Percentiles rank a stretch among this genome's conserved stretches.
Evolutionary conservation across 1,139 yeast species (phyloP).

Genomic region (Sporopachydermia cereana): DNA sequence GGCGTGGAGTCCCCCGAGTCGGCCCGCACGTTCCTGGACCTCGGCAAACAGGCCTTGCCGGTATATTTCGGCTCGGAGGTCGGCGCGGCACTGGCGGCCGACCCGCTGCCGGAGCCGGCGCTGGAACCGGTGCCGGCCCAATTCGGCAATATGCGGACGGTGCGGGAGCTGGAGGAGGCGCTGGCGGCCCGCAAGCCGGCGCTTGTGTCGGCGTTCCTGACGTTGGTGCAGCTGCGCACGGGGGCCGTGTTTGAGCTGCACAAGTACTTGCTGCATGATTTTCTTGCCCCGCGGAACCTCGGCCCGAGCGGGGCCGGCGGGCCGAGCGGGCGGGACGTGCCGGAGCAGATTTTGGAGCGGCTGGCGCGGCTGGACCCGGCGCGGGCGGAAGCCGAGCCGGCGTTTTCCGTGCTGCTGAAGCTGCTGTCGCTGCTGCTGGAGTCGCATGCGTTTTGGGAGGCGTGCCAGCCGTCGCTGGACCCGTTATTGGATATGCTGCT

Average conservation of each 20-base stretch:
- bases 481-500: slow-evolving; percentile 24
- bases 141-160: not conserved
- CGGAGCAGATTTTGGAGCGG: not conserved
- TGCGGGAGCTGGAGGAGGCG: not conserved
- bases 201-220: not conserved
- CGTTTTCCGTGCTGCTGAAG: slow-evolving; percentile 10
- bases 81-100: not conserved
- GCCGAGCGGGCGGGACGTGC: not conserved
- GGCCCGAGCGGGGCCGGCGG: not conserved
- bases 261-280: not conserved
- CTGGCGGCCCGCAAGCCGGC: not conserved
- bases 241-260: slow-evolving; percentile 4
- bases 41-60: not conserved
- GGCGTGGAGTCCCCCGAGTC: not conserved
- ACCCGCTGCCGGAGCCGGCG: not conserved
- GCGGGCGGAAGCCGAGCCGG: slow-evolving; percentile 10
- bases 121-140: not conserved
- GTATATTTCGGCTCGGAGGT: not conserved
- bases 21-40: not conserved
- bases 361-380: not conserved
- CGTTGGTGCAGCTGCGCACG: not conserved
- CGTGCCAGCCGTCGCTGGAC: slow-evolving; percentile 29
- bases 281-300: not conserved
- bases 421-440: slow-evolving; percentile 34
- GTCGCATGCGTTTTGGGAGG: slow-evolving; percentile 27